Percentiles rank a stretch among this genome's conserved stretches.
Evolutionary conservation across 176 grass and related monocot species (phyloP).

Genomic region (Thalia dealbata): DNA sequence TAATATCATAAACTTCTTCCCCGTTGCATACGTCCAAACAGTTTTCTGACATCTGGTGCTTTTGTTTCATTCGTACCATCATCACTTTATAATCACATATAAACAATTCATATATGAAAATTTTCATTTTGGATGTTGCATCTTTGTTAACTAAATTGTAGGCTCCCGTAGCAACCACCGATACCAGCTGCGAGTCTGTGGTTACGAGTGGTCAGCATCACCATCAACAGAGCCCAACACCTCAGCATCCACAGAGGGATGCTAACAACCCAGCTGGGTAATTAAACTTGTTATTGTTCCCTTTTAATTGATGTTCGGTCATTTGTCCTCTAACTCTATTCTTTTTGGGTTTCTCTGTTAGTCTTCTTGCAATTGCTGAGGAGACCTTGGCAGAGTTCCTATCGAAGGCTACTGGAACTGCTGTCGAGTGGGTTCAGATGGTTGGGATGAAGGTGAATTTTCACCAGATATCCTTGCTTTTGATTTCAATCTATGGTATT

Average conservation of each 20-base stretch:
- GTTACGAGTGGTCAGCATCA: conserved; percentile 93
- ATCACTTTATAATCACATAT: no score
- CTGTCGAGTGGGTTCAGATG: conserved; percentile 99
- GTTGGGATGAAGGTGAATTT: conserved; percentile 90
- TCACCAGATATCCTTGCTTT: not conserved
- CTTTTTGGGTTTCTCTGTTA: conserved; percentile 12
- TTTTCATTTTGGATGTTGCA: not conserved
- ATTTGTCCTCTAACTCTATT: conserved; percentile 16
- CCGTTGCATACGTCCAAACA: no score
- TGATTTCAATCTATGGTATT: not conserved
- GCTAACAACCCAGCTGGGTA: conserved; percentile 98
- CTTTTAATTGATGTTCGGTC: not conserved
- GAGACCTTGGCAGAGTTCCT: conserved; percentile 98
- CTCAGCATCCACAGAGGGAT: conserved; percentile 65
- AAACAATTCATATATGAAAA: not conserved
- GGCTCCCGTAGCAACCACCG: conserved; percentile 78
- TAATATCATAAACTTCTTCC: no score
- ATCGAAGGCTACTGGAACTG: conserved; percentile 94
- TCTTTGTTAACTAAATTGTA: conserved; percentile 18
- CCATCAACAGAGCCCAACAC: conserved; percentile 61
- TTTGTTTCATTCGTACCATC: no score
- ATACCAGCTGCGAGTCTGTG: conserved; percentile 97
- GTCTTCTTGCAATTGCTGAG: conserved; percentile 96
- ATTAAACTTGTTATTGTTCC: not conserved
- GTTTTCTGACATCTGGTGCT: no score